Conservation (phyloP, 2,329 filamentous ascomycete genomes). For the Capronia coronata region DNA sequence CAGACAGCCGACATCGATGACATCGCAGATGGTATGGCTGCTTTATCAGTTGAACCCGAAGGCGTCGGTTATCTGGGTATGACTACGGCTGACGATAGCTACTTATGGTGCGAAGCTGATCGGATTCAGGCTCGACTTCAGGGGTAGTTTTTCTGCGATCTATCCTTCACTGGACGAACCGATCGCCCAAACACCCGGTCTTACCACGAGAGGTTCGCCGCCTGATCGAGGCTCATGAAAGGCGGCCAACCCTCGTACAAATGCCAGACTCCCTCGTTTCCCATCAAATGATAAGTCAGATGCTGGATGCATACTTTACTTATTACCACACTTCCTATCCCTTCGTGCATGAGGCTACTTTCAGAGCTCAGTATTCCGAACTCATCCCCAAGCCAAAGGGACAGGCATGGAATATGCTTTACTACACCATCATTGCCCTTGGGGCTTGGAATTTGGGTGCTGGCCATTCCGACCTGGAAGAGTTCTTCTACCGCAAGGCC, state of each 20-base stretch:
- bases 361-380: slow-evolving; percentile 24
- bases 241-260: background rate
- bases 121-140: background rate
- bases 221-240: background rate
- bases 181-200: background rate
- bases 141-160: slow-evolving; percentile 1
- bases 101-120: background rate
- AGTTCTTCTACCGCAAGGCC: slow-evolving; percentile 23
- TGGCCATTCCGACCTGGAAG: slow-evolving; percentile 13
- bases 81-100: background rate
- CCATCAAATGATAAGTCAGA: background rate
- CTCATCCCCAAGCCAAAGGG: slow-evolving; percentile 18
- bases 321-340: slow-evolving; percentile 30
- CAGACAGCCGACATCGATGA: background rate
- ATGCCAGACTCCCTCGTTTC: background rate
- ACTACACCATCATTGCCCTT: slow-evolving; percentile 29
- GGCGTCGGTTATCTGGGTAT: slow-evolving; percentile 1
- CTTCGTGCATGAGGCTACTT: slow-evolving; percentile 30
- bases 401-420: slow-evolving; percentile 28
- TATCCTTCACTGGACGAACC: slow-evolving; percentile 1
- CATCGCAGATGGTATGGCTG: background rate
- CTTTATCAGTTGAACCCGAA: background rate
- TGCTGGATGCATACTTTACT: slow-evolving; percentile 30
- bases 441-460: slow-evolving; percentile 23
- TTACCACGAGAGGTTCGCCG: background rate